These are phyloP conservation scores for Penicillium fuscoglaucum DNA, from an alignment of 2,329 filamentous ascomycete species.

Conservation along the genomic window DNA sequence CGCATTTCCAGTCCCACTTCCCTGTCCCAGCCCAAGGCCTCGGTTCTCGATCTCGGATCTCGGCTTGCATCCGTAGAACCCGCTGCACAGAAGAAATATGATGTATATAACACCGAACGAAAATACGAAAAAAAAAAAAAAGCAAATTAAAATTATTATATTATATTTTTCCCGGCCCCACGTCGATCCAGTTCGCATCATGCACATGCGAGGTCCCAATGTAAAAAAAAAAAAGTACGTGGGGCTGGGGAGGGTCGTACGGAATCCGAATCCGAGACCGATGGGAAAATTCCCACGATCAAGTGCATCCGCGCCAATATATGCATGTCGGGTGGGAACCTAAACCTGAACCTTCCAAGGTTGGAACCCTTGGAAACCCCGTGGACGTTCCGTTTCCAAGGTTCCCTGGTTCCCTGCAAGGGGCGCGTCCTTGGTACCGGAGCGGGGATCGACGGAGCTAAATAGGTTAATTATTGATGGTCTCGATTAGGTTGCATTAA, in stretches of 20 bases:
- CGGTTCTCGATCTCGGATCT: not conserved
- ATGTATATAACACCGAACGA: not conserved
- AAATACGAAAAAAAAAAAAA: not conserved
- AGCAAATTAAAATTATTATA: not conserved
- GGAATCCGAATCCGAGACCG: not conserved
- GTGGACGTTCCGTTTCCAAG: not conserved
- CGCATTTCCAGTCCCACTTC: not conserved
- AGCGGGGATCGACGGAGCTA: not conserved
- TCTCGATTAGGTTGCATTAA: not conserved
- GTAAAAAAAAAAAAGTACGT: not conserved
- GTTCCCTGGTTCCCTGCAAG: not conserved
- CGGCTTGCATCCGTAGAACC: not conserved
- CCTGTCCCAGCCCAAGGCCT: not conserved
- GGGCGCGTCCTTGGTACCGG: not conserved
- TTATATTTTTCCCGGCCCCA: not conserved
- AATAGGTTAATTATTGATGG: not conserved
- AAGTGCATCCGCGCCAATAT: not conserved
- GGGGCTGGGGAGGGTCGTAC: not conserved
- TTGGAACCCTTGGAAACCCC: no score
- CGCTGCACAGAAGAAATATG: not conserved
- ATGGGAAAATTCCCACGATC: not conserved
- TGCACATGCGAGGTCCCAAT: not conserved
- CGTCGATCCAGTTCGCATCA: not conserved
- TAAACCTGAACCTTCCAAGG: no score
- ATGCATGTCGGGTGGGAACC: not conserved